These are phyloP conservation scores for Phytophthora europaea DNA, from an alignment of 352 stramenopile species.

Conservation along the genomic window DNA sequence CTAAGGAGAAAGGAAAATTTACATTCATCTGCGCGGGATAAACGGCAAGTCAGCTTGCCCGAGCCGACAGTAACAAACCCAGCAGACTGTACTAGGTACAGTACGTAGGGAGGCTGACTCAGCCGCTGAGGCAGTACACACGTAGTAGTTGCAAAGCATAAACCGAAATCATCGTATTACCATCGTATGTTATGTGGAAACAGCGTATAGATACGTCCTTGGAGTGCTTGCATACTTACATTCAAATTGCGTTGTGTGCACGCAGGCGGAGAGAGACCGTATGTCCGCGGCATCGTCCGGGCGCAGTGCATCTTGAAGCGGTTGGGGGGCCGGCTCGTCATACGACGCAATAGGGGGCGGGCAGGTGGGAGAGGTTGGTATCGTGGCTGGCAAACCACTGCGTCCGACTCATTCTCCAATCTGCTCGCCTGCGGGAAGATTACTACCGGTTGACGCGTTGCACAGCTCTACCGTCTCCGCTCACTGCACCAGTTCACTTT, in stretches of 20 bases:
- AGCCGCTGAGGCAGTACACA: neutral
- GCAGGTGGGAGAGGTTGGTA: neutral
- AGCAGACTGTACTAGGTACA: no score
- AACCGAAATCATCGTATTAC: neutral
- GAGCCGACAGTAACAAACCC: neutral
- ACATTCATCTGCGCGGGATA: neutral
- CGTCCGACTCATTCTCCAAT: constrained; percentile 33
- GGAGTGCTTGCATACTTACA: neutral
- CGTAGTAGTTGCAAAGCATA: neutral
- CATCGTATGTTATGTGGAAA: constrained; percentile 29
- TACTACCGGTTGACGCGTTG: constrained; percentile 8
- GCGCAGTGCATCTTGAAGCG: neutral
- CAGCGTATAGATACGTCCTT: constrained; percentile 6
- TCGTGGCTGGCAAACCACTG: neutral
- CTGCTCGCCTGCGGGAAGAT: constrained; percentile 34
- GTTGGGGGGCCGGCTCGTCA: neutral
- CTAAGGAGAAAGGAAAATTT: neutral
- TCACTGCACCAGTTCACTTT: neutral
- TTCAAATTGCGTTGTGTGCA: neutral
- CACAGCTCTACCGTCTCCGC: neutral
- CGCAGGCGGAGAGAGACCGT: constrained; percentile 7
- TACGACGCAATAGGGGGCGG: no score
- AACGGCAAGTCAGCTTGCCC: neutral
- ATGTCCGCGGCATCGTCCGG: constrained; percentile 1
- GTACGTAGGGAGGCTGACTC: no score